phyloP scores from a whole-genome alignment of 192 early-diverging fungal species.

The Rhizoclosmatium globosum region DNA sequence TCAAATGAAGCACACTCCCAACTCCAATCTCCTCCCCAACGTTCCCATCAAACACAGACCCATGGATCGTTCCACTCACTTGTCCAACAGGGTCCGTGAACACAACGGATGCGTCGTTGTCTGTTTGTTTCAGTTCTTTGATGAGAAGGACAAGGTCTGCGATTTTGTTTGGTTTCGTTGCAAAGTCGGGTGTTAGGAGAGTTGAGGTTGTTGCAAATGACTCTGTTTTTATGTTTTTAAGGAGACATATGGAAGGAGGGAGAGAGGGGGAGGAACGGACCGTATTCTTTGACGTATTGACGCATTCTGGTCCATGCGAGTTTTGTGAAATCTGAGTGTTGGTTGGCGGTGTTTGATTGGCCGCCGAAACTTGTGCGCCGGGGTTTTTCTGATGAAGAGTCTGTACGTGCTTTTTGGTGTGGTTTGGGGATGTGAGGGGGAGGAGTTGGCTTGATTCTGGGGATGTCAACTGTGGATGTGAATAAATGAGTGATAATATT shows the following conservation, averaged over 20 bases:
- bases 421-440: neutral
- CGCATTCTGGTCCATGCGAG: slow-evolving; percentile 3
- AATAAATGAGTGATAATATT: neutral
- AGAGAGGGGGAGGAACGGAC: neutral
- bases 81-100: slow-evolving; percentile 16
- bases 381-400: neutral
- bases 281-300: neutral
- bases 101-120: slow-evolving; percentile 15
- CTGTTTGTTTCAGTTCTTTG: slow-evolving; percentile 12
- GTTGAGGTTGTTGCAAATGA: neutral
- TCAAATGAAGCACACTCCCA: slow-evolving; percentile 27
- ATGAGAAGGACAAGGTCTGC: slow-evolving; percentile 6
- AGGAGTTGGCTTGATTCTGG: neutral
- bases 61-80: slow-evolving; percentile 23
- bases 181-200: neutral
- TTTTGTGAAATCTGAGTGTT: slow-evolving; percentile 14
- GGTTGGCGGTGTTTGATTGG: neutral
- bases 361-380: neutral
- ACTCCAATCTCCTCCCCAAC: neutral
- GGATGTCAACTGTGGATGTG: neutral
- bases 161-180: neutral
- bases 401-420: neutral
- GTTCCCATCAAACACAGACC: slow-evolving; percentile 10
- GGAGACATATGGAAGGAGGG: neutral
- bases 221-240: neutral